Evolutionary conservation across 2,329 filamentous ascomycete species (phyloP).

Genomic region (Leptographium radiaticola): DNA sequence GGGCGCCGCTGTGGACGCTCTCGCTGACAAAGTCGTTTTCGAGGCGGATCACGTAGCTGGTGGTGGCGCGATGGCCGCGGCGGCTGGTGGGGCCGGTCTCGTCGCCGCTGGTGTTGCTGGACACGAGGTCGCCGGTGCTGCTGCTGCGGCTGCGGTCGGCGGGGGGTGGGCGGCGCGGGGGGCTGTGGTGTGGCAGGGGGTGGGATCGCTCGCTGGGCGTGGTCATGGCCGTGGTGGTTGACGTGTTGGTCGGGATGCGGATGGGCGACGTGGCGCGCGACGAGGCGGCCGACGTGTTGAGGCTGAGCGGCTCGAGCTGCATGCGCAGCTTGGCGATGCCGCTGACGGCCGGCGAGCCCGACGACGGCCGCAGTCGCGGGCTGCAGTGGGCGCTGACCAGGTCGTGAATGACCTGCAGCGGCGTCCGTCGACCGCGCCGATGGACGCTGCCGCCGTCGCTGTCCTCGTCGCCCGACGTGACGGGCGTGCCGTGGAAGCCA

Average conservation of each 20-base stretch:
- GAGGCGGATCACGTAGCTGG: conserved; percentile 74
- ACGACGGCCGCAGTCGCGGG: conserved; percentile 43
- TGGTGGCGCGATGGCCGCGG: conserved; percentile 55
- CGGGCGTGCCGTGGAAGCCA: conserved; percentile 41
- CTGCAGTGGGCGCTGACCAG: conserved; percentile 52
- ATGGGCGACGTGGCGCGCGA: conserved; percentile 29
- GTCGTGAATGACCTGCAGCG: conserved; percentile 33
- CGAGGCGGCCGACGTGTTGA: conserved; percentile 37
- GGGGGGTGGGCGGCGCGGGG: neutral
- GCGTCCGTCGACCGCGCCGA: conserved; percentile 24
- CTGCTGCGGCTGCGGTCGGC: conserved; percentile 40
- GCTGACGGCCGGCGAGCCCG: conserved; percentile 55
- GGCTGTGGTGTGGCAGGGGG: neutral
- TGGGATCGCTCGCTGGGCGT: neutral
- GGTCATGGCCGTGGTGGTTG: neutral
- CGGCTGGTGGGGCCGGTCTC: conserved; percentile 19
- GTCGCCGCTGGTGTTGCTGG: conserved; percentile 47
- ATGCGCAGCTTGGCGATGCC: too few relatives aligned
- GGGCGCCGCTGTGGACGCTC: conserved; percentile 23
- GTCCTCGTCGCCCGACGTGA: conserved; percentile 43
- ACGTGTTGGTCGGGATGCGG: too few relatives aligned
- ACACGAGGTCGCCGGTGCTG: conserved; percentile 40
- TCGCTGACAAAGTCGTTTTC: conserved; percentile 76
- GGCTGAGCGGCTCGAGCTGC: conserved; percentile 16
- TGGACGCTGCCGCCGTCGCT: conserved; percentile 32